Evolutionary conservation across 2,329 filamentous ascomycete species (phyloP).

Genomic region (Trichoderma arundinaceum): DNA sequence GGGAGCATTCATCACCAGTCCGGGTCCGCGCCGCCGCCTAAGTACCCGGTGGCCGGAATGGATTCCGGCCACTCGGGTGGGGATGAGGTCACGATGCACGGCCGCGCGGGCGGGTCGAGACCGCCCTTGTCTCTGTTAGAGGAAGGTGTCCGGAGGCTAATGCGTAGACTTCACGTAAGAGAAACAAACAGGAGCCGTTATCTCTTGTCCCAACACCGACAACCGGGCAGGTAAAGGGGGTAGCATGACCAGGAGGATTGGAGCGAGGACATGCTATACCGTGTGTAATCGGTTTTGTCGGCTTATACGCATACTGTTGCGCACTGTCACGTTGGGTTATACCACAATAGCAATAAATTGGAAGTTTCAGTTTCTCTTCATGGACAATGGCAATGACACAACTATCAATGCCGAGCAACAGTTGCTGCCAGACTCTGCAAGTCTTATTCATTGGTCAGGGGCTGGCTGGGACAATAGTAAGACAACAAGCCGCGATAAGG

Average conservation of each 20-base stretch:
- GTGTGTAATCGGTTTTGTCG: not conserved
- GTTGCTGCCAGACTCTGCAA: no score
- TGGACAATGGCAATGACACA: no score
- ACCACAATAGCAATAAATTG: not conserved
- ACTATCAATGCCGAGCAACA: no score
- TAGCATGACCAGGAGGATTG: slow-evolving; percentile 9
- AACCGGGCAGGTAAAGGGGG: slow-evolving; percentile 10
- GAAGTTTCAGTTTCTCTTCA: no score
- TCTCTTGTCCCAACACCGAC: not conserved
- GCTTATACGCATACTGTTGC: no score
- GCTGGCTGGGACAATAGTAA: not conserved
- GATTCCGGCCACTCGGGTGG: slow-evolving; percentile 51
- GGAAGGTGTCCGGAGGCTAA: slow-evolving; percentile 33
- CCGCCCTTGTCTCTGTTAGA: slow-evolving; percentile 32
- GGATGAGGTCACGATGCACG: slow-evolving; percentile 37
- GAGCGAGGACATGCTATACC: not conserved
- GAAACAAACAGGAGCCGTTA: slow-evolving; percentile 33
- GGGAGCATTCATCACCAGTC: slow-evolving; percentile 28
- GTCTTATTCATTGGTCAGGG: no score
- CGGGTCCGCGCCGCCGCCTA: slow-evolving; percentile 47
- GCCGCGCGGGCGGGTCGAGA: slow-evolving; percentile 34
- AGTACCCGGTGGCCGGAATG: slow-evolving; percentile 57
- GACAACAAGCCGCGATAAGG: not conserved
- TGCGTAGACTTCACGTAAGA: slow-evolving; percentile 38
- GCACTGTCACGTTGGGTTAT: not conserved